Conservation (phyloP, 768 basidiomycete genomes). For the Amanita molliuscula region DNA sequence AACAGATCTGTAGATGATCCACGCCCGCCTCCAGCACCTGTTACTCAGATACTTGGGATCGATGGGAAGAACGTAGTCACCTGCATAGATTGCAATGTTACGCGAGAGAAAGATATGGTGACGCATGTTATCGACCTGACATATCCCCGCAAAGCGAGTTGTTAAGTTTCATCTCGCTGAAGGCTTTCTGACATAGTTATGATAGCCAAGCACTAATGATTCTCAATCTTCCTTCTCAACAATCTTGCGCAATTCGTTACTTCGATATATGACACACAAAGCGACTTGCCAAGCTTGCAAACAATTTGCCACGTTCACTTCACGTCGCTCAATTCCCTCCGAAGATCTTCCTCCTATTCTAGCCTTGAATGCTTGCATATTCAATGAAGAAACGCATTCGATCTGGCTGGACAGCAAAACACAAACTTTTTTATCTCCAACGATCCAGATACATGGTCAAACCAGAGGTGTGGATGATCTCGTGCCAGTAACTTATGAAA, state of each 20-base stretch:
- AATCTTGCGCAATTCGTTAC: constrained; percentile 64
- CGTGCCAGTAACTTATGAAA: constrained; percentile 50
- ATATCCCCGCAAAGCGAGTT: constrained; percentile 73
- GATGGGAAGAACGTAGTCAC: constrained; percentile 65
- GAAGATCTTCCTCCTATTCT: constrained; percentile 73
- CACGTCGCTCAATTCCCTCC: constrained; percentile 53
- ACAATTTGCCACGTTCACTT: constrained; percentile 63
- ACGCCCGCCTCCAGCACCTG: constrained; percentile 40
- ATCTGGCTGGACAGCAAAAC: constrained; percentile 65
- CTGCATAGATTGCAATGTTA: constrained; percentile 66
- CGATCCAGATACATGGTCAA: constrained; percentile 48
- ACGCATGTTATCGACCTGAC: constrained; percentile 79
- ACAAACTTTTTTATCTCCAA: constrained; percentile 50
- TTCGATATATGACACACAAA: constrained; percentile 78
- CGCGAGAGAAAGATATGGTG: constrained; percentile 65
- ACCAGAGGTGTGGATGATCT: constrained; percentile 47
- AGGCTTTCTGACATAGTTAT: background rate
- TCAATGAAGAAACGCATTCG: constrained; percentile 61
- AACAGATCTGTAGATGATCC: constrained; percentile 19
- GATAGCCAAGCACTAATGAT: constrained; percentile 1
- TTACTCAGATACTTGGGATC: constrained; percentile 81
- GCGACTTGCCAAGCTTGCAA: constrained; percentile 81
- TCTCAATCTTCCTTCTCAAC: constrained; percentile 36
- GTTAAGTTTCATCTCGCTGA: background rate
- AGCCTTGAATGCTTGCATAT: constrained; percentile 76